Base-by-base conservation (phyloP, 306 rosid genomes). In the Vigna trinervia region DNA sequence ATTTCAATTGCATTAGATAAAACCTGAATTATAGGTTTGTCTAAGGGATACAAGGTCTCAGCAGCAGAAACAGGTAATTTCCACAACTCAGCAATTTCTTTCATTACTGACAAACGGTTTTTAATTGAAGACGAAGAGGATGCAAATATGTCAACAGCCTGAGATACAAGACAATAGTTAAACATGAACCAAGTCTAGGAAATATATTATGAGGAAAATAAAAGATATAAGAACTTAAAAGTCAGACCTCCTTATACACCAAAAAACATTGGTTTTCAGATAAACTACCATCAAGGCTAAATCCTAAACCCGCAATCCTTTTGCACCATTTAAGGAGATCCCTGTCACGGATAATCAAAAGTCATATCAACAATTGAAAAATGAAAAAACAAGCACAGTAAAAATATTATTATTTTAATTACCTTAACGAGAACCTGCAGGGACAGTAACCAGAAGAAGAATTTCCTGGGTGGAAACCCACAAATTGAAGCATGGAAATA, bases 311-410 rank as follows among this genome's bases (percentile, higher is more conserved):
- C 10, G 60, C 82, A 51, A 95, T 86, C 69, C 98, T 95, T 80
- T 89, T 92, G 89, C 97, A 90, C 98, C 97, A 95, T 78, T 95
- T 95, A 78, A 95, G 92, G 74, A 95, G 93, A 86, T 95, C 96
- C 86, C 98, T 94, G 84, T 71, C 82, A 88, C 45, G 19, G 61
- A 81, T 58, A 77, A 75, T 20, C 72, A 69, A 67, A 61, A 50
- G 75, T 30, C 11, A 54, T 28, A 52, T 59, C 58, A 67, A 65
- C 32, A 1, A 12, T 22, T 64, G 45, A 53, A 65, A 56, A 47
- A 11, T 9, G 73, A 13, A 46, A 48, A 46, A 48, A 53, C n/a
- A 66, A 23, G 54, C 50, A 61, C 17, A 30, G 41, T 19, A 36
- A 77, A 19, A 13, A 61, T 26, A 43, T 6, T 58, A 73, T 80